phyloP scores from a whole-genome alignment of 2,329 filamentous ascomycete genomes.

The Sarocladiaceae sp. region DNA sequence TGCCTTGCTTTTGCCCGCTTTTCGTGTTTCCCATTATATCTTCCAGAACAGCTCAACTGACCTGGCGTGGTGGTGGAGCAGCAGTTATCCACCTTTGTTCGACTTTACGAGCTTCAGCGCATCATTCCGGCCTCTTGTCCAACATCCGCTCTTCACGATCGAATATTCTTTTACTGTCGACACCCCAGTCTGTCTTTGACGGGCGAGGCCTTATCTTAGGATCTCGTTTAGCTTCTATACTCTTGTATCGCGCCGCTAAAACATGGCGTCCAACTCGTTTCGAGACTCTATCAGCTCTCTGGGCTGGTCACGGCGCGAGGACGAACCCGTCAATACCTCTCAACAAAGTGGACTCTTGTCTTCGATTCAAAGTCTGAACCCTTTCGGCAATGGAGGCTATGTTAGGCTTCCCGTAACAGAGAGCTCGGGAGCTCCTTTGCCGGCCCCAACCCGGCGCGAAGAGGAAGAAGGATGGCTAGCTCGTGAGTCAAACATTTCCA shows the following conservation, averaged over 20 bases:
- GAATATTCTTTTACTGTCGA: background rate
- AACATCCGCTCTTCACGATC: constrained; percentile 7
- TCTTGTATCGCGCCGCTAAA: background rate
- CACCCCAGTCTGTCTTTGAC: background rate
- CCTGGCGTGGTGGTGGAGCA: constrained; percentile 6
- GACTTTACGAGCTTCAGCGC: constrained; percentile 4
- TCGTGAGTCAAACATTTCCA: constrained; percentile 60
- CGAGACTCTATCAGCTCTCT: constrained; percentile 91
- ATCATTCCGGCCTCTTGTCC: background rate
- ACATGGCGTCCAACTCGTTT: constrained; percentile 85
- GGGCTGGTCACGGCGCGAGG: constrained; percentile 87
- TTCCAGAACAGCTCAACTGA: constrained; percentile 3
- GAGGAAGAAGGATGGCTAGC: constrained; percentile 96
- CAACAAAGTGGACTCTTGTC: constrained; percentile 72
- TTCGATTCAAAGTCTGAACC: constrained; percentile 79
- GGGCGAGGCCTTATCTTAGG: background rate
- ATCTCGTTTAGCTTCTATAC: background rate
- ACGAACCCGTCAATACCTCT: constrained; percentile 68
- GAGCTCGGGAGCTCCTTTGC: constrained; percentile 76
- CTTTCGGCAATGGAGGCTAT: constrained; percentile 82
- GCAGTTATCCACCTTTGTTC: background rate
- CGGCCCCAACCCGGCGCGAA: constrained; percentile 77
- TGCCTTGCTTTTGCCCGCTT: background rate
- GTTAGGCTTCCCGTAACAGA: constrained; percentile 86
- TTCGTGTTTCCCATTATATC: constrained; percentile 1